Base-by-base conservation (phyloP, 148 eudicot species). In the Nepenthes gracilis region DNA sequence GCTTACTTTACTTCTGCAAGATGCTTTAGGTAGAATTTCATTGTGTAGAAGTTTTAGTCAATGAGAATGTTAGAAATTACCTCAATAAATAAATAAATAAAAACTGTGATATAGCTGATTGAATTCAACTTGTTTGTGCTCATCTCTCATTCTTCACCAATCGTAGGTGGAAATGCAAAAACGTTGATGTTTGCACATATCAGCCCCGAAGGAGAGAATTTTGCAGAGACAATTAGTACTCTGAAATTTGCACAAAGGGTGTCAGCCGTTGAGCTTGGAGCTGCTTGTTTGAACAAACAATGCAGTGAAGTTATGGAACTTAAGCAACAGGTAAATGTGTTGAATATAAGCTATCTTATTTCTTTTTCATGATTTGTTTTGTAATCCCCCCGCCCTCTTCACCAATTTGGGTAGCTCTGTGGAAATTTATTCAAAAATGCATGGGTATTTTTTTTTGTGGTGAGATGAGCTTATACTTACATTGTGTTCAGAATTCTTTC, bases 131-230 rank as follows among this genome's bases (percentile, higher is more conserved):
- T 45, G 48, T 45, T 11, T 11, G 6, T 11, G 48, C 48, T 45
- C 11, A 45, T 45, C 11, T 45, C 11, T 11, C 48, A 45, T 45
- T 1, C 8, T 45, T 45, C 11, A 5, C 33, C 6, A 15, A 45
- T 61, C 50, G 9, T 75, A 93, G 96, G 95, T 63, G 89, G 90
- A 61, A 74, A 78, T 69, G 87, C 92, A 47, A 93, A 93, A 66
- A 85, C 85, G 9, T 77, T 93, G 84, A 83, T 89, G 92, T 69
- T 89, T 70, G 95, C 86, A 50, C 92, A 93, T 74, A 84, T 93
- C 66, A 84, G 83, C 63, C 97, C 97, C 11, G 97, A 93, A 75
- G 84, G 67, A 10, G 84, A 82, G 73, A 71, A 83, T 62, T 79
- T 80, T 64, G 78, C 67, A 56, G 83, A 86, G 69, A 92, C 96